Base-by-base conservation (phyloP, 2,329 filamentous ascomycete genomes). In the Colletotrichum gloeosporioides region DNA sequence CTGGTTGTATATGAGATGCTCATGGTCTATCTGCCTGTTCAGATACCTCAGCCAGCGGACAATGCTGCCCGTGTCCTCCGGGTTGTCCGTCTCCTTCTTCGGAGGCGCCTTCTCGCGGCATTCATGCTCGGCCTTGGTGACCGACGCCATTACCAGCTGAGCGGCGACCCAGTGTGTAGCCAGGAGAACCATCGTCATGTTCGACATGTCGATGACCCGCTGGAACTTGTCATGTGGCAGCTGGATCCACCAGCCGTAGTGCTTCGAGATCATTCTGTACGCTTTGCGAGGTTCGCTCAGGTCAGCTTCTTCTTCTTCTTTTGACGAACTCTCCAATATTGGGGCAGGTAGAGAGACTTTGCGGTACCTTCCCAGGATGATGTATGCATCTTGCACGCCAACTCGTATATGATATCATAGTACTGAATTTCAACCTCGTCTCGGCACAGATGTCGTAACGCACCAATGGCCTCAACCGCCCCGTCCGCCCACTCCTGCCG, bases 201-300 rank as follows among this genome's bases (percentile, higher is more conserved):
- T 88, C 32, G 79, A 78, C 32, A 86, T 82, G 80, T 90, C 86
- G 77, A 91, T 85, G 69, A 92, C 81, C 66, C 84, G 83, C 77
- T 88, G 86, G 81, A 92, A 91, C 64, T 86, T 83, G 44, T 85
- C 84, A 78, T 91, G 89, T 10, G 89, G 87, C 9, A 92, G 85
- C 80, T 89, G 85, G 85, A 91, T 91, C 90, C 90, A 91, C 90
- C 90, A 92, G 6, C 81, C 85, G 80, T 90, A 91, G 78, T 90
- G 89, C 70, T 85, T 82, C 57, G 84, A 85, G 69, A 91, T 85
- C n/a, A 86, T 83, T 77, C 87, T 84, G 79, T 90, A 91, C 18
- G 89, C 90, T 90, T 53, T 66, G 59, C 15, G 31, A 53, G n/a
- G 12, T 53, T 53, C 9, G 34, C 65, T 78, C 5, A 44, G 10